Evolutionary conservation across 345 rosid genomes (phyloP), one percentile per base, ranked within the genome.

Genomic region (Pseudoturritis turrita): DNA sequence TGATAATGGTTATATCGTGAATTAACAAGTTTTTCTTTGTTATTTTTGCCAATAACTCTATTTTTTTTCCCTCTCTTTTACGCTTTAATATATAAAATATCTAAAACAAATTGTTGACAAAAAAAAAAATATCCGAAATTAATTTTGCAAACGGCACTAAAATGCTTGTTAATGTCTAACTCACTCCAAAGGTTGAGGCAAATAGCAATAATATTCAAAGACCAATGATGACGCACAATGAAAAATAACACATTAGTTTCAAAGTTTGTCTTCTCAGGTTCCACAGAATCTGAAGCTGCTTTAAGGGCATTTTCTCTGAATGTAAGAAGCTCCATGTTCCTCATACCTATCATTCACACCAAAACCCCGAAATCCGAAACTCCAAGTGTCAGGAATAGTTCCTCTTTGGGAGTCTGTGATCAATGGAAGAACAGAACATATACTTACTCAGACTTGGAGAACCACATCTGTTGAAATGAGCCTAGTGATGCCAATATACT

Each of bases 401-500:
- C n/a, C n/a, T 54, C 57, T 35, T 35, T 69, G 44, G 3, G 28
- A 58, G 54, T 28, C 1, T 60, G 31, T 19, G 50, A 41, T 43
- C 19, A 50, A 2, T 10, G 31, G 45, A 62, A 21, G 10, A 46
- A 13, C 22, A 50, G 35, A 50, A 40, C 23, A 29, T 13, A 50
- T 26, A 72, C 81, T 72, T 76, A 76, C 79, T 76, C 79, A 31
- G 79, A 76, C 17, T 76, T 76, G 66, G 99, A 96, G 85, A 96
- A 87, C 98, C 98, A 96, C 99, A 92, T 92, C 81, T 96, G 99
- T 87, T 96, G 99, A 77, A 95, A 96, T 33, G 99, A 96, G 51
- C 99, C 99, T 13, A 96, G 96, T 36, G 99, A 96, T 49, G 99
- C 99, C 85, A 96, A 70, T 85, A 96, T 96, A 71, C 98, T 92